Base-by-base conservation (phyloP, 352 stramenopile genomes). In the Thalassiosira gravida region DNA sequence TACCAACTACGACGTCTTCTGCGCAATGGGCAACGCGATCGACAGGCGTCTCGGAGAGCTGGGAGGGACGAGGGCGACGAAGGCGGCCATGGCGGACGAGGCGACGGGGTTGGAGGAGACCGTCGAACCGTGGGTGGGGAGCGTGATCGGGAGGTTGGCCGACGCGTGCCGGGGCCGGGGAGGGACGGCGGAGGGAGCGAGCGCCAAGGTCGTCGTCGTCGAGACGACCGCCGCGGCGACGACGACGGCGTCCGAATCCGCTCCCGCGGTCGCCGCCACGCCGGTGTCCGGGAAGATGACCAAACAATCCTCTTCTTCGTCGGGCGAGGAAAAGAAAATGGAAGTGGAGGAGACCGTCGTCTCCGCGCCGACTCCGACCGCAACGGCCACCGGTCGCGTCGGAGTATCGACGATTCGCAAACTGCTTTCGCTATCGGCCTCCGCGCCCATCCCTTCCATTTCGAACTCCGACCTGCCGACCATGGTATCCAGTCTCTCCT, bases 1-100 rank as follows among this genome's bases (percentile, higher is more conserved):
- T 86, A 97, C 95, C 47, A 98, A 98, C 86, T 98, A 98, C 80
- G 95, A 97, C 86, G 93, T 97, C 61, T 98, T 98, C 74, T 97
- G 94, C 71, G 95, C 95, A 57, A 95, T 95, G 66, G 95, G 93
- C 30, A 96, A 97, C 67, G 87, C 85, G 37, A 94, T 97, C 46
- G 92, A 97, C 77, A 96, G 92, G 57, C 90, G 92, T 37, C 85
- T 98, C 49, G 37, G 63, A 7, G 95, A 98, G 58, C 81, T 97
- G 5, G 93, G 96, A 25, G 96, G 92, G 1, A 89, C 90, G 27
- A 87, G 91, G 5, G 94, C 96, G 65, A 91, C 92, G n/a, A 79
- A 22, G 27, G 24, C 80, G 82, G 90, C 77, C 16, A 93, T 85
- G 59, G 94, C 93, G 2, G 96, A 98, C 71, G 96, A 98, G 82